These are phyloP conservation scores for Populus hybrid DNA, from an alignment of 441 rosid genomes.

Conservation along the genomic window DNA sequence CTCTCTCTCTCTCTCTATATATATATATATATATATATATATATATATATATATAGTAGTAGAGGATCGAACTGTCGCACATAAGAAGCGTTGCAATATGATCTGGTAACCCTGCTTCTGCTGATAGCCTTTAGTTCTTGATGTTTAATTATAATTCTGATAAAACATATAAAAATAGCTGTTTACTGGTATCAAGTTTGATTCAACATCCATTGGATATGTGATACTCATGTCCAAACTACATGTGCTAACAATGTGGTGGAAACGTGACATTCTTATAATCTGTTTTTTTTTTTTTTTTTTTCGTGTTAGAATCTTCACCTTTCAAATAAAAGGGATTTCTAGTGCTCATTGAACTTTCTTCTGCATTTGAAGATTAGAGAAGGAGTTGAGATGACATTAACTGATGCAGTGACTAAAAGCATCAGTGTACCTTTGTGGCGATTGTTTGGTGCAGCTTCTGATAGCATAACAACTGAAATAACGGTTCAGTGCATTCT, in stretches of 20 bases:
- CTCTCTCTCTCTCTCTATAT: too few relatives aligned
- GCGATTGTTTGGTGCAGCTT: conserved; percentile 83
- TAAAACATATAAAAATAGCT: background rate
- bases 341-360: conserved; percentile 17
- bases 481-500: conserved; percentile 65
- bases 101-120: background rate
- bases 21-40: background rate
- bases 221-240: background rate
- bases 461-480: conserved; percentile 63
- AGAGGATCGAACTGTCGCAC: background rate
- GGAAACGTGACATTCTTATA: background rate
- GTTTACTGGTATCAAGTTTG: background rate
- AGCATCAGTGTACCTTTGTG: conserved; percentile 65
- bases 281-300: background rate
- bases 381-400: conserved; percentile 94
- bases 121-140: conserved; percentile 4
- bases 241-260: background rate
- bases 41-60: background rate
- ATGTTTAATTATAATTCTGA: background rate
- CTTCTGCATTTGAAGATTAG: conserved; percentile 55
- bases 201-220: background rate
- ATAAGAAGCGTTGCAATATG: background rate
- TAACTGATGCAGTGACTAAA: conserved; percentile 82
- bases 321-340: background rate
- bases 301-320: background rate